These are phyloP conservation scores for Melastoma malabathricum DNA, from an alignment of 345 rosid species.

Conservation along the genomic window DNA sequence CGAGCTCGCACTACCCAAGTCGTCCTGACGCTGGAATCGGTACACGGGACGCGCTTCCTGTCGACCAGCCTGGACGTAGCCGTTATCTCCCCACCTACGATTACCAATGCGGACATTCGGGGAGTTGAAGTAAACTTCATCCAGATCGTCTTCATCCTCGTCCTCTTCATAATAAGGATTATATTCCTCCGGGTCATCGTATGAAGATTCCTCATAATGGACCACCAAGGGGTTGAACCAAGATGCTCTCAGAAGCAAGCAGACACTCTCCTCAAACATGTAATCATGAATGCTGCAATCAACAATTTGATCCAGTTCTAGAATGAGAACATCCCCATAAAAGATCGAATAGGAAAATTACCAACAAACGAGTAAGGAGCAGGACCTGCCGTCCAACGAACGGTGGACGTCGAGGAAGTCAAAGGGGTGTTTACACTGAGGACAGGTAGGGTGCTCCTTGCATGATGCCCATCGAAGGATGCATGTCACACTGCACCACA, in stretches of 20 bases:
- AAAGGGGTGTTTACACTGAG: conserved; percentile 89
- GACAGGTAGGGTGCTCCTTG: conserved; percentile 55
- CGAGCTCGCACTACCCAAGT: conserved; percentile 33
- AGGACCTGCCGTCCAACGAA: conserved; percentile 73
- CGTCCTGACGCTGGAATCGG: conserved; percentile 20
- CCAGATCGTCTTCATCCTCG: conserved; percentile 30
- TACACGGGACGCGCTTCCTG: conserved; percentile 70
- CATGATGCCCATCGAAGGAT: conserved; percentile 88
- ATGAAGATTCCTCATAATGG: conserved; percentile 24
- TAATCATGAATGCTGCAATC: conserved; percentile 55
- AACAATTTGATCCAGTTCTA: not conserved
- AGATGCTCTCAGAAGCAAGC: conserved; percentile 75
- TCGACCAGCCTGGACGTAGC: conserved; percentile 72
- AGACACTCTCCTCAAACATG: conserved; percentile 90
- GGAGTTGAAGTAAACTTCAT: conserved; percentile 45
- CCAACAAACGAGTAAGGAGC: not conserved
- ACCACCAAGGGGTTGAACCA: conserved; percentile 64
- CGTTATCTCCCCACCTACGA: conserved; percentile 91
- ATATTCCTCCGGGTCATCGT: conserved; percentile 33
- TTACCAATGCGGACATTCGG: conserved; percentile 61
- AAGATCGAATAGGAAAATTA: not conserved
- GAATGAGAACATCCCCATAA: too few relatives aligned
- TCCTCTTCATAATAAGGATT: conserved; percentile 36
- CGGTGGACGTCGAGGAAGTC: conserved; percentile 79
- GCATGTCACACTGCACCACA: conserved; percentile 58